These are phyloP conservation scores for Populus hybrid DNA, from an alignment of 441 rosid genomes.

Conservation along the genomic window DNA sequence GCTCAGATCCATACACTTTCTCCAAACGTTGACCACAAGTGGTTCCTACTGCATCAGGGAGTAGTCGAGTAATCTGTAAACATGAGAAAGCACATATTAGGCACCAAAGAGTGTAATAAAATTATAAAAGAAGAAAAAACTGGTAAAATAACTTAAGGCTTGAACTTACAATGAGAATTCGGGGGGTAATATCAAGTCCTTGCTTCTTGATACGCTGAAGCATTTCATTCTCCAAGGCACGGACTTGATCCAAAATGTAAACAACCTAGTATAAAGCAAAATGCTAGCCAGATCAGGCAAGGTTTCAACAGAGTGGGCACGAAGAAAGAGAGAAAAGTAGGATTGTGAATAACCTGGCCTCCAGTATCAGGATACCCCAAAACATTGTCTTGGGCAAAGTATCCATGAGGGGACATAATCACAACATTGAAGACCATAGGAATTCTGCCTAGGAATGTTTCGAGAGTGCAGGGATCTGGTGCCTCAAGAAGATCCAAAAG, in stretches of 20 bases:
- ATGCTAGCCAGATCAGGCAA: neutral
- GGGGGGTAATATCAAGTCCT: constrained; percentile 87
- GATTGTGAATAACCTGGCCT: constrained; percentile 65
- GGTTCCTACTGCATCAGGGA: constrained; percentile 95
- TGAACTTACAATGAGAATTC: constrained; percentile 75
- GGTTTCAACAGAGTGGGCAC: neutral
- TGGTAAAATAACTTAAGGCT: neutral
- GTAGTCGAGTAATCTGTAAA: constrained; percentile 76
- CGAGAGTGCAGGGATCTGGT: constrained; percentile 88
- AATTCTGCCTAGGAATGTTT: constrained; percentile 74
- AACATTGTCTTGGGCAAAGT: constrained; percentile 93
- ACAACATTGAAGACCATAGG: constrained; percentile 95
- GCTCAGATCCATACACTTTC: constrained; percentile 70
- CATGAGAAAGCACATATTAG: constrained; percentile 8
- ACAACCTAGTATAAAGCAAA: constrained; percentile 53
- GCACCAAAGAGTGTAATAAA: constrained; percentile 1
- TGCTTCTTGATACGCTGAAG: constrained; percentile 82
- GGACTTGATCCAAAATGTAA: constrained; percentile 98
- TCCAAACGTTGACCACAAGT: constrained; percentile 98
- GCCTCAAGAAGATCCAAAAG: constrained; percentile 94
- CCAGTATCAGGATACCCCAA: constrained; percentile 99
- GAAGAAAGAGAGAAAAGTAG: neutral
- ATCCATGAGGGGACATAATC: constrained; percentile 86
- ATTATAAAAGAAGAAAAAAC: neutral
- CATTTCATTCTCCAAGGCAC: constrained; percentile 91